phyloP scores from a whole-genome alignment of 2,329 filamentous ascomycete species.

The Sporothrix humicola region DNA sequence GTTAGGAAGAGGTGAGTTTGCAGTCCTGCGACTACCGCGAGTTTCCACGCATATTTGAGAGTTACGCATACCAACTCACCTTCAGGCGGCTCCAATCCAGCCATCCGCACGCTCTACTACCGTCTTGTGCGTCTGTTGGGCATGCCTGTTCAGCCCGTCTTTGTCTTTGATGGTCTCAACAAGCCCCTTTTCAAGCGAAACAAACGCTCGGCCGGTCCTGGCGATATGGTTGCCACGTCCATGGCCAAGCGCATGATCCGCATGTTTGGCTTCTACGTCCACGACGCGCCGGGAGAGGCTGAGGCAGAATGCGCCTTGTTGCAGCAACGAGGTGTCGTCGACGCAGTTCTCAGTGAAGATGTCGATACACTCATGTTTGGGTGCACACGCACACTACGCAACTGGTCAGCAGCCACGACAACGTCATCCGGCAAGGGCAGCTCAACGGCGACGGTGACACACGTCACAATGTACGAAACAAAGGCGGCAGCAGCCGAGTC shows the following conservation, averaged over 20 bases:
- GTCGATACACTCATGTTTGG: slow-evolving; percentile 99
- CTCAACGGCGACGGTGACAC: slow-evolving; percentile 88
- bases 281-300: slow-evolving; percentile 91
- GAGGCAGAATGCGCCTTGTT: slow-evolving; percentile 94
- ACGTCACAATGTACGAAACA: slow-evolving; percentile 79
- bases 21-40: neutral
- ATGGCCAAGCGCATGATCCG: slow-evolving; percentile 83
- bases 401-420: slow-evolving; percentile 72
- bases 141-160: slow-evolving; percentile 57
- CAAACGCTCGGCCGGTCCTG: slow-evolving; percentile 67
- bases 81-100: slow-evolving; percentile 82
- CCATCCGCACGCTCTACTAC: slow-evolving; percentile 90
- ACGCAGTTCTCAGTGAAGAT: slow-evolving; percentile 94
- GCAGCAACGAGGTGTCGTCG: slow-evolving; percentile 80
- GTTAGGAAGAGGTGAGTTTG: slow-evolving; percentile 68
- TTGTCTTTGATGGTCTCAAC: slow-evolving; percentile 60
- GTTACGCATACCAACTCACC: slow-evolving; percentile 21
- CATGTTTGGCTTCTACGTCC: slow-evolving; percentile 81
- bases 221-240: slow-evolving; percentile 71
- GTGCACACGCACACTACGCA: slow-evolving; percentile 76
- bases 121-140: slow-evolving; percentile 68
- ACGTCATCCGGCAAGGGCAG: slow-evolving; percentile 67
- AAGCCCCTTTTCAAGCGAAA: slow-evolving; percentile 81
- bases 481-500: slow-evolving; percentile 36
- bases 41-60: no score